phyloP scores from a whole-genome alignment of 2,329 filamentous ascomycete species.

The Colletotrichum spinosum region DNA sequence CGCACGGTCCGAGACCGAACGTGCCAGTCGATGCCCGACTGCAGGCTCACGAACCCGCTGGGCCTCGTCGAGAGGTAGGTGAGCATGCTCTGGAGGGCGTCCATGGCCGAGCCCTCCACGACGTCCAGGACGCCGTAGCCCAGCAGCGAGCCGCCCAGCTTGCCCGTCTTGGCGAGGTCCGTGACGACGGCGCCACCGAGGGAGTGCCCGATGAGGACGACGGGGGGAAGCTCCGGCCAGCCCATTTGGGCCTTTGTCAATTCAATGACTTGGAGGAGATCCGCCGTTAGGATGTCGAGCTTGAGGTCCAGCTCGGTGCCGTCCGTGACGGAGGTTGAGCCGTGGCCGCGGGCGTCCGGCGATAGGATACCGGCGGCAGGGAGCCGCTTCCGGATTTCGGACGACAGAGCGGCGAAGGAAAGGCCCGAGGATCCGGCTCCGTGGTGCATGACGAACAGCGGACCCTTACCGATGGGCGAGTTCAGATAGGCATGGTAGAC shows the following conservation, averaged over 20 bases:
- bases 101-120: slow-evolving; percentile 95
- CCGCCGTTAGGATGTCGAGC: slow-evolving; percentile 77
- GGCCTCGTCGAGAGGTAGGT: slow-evolving; percentile 88
- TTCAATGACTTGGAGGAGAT: slow-evolving; percentile 77
- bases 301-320: slow-evolving; percentile 70
- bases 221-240: slow-evolving; percentile 79
- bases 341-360: slow-evolving; percentile 88
- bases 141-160: slow-evolving; percentile 75
- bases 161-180: slow-evolving; percentile 77
- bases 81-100: slow-evolving; percentile 94
- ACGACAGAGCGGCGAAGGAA: slow-evolving; percentile 86
- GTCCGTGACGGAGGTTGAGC: slow-evolving; percentile 69
- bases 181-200: slow-evolving; percentile 93
- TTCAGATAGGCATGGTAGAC: slow-evolving; percentile 90
- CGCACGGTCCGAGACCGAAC: slow-evolving; percentile 88
- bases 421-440: slow-evolving; percentile 90
- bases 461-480: slow-evolving; percentile 79
- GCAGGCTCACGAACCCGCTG: slow-evolving; percentile 78
- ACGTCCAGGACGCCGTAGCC: slow-evolving; percentile 94
- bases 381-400: slow-evolving; percentile 80
- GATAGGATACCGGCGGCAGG: slow-evolving; percentile 87
- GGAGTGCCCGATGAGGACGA: slow-evolving; percentile 90
- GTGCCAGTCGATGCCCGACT: slow-evolving; percentile 93
- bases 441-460: slow-evolving; percentile 93
- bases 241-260: slow-evolving; percentile 75